Evolutionary conservation across 2,329 filamentous ascomycete genomes (phyloP).

Genomic region (Seiridium cupressi): DNA sequence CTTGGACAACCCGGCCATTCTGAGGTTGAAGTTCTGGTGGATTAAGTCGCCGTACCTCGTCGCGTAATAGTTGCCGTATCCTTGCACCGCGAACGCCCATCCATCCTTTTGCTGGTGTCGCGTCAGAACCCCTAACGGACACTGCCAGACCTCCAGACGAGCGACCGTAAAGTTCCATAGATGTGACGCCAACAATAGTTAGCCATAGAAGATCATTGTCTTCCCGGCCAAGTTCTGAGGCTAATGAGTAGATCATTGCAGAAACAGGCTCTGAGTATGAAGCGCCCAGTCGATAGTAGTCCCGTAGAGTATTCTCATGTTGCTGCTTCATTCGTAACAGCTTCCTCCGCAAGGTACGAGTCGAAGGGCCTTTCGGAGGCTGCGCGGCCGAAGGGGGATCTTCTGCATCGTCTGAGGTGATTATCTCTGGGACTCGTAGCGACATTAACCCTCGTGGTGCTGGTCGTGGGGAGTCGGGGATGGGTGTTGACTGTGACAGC

Average conservation of each 20-base stretch:
- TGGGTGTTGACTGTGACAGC: slow-evolving; percentile 56
- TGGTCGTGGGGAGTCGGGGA: slow-evolving; percentile 63
- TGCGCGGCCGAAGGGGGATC: slow-evolving; percentile 59
- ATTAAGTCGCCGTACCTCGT: slow-evolving; percentile 92
- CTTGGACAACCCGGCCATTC: slow-evolving; percentile 55
- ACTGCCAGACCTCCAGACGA: slow-evolving; percentile 77
- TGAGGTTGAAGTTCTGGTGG: slow-evolving; percentile 62
- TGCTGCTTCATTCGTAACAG: slow-evolving; percentile 74
- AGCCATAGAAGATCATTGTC: slow-evolving; percentile 97
- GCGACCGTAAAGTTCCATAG: slow-evolving; percentile 85
- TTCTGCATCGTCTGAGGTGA: slow-evolving; percentile 46
- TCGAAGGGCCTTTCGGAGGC: slow-evolving; percentile 62
- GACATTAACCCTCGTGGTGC: slow-evolving; percentile 59
- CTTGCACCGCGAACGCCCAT: slow-evolving; percentile 78
- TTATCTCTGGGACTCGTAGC: slow-evolving; percentile 44
- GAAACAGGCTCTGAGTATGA: slow-evolving; percentile 95
- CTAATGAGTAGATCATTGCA: slow-evolving; percentile 90
- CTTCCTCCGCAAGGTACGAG: slow-evolving; percentile 68
- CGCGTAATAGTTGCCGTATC: slow-evolving; percentile 81
- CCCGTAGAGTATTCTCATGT: slow-evolving; percentile 72
- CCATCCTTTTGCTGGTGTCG: slow-evolving; percentile 66
- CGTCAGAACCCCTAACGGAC: slow-evolving; percentile 53
- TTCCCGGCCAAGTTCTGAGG: slow-evolving; percentile 91
- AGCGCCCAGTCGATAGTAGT: slow-evolving; percentile 83
- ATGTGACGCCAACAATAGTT: slow-evolving; percentile 91